Percentiles rank a stretch among this genome's conserved stretches.
Conservation (phyloP, 176 grass and related monocot species). For the Oryza officinalis region DNA sequence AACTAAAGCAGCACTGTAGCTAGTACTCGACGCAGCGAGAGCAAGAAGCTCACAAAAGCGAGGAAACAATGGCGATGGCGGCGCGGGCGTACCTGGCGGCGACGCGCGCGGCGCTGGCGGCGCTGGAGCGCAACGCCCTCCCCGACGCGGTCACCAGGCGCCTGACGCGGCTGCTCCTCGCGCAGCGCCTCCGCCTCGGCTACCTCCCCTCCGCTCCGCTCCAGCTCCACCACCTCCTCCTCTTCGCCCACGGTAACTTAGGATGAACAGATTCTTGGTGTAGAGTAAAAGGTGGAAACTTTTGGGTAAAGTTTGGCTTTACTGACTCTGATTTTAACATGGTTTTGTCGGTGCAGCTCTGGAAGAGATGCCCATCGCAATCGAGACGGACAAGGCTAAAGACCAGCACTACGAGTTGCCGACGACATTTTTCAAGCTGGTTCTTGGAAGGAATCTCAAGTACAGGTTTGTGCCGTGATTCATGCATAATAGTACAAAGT, state of each 20-base stretch:
- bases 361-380: conserved; percentile 83
- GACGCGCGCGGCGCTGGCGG: conserved; percentile 54
- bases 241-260: conserved; percentile 49
- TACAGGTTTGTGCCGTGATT: conserved; percentile 57
- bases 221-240: conserved; percentile 68
- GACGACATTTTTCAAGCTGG: conserved; percentile 86
- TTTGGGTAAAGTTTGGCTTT: neutral
- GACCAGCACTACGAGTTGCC: conserved; percentile 88
- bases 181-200: conserved; percentile 72
- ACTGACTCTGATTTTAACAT: neutral
- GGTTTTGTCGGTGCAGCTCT: conserved; percentile 49
- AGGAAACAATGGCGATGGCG: neutral
- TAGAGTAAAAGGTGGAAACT: neutral
- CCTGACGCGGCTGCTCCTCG: conserved; percentile 77
- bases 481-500: neutral
- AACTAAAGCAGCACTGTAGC: no score
- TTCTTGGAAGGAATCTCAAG: conserved; percentile 81
- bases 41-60: no score
- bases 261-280: no score
- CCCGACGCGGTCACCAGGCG: conserved; percentile 72
- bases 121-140: conserved; percentile 82
- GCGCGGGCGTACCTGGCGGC: conserved; percentile 58
- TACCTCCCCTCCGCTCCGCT: conserved; percentile 79
- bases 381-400: conserved; percentile 85
- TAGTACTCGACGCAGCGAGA: no score